phyloP scores from a whole-genome alignment of 768 basidiomycete genomes.

The Suillus clintonianus region DNA sequence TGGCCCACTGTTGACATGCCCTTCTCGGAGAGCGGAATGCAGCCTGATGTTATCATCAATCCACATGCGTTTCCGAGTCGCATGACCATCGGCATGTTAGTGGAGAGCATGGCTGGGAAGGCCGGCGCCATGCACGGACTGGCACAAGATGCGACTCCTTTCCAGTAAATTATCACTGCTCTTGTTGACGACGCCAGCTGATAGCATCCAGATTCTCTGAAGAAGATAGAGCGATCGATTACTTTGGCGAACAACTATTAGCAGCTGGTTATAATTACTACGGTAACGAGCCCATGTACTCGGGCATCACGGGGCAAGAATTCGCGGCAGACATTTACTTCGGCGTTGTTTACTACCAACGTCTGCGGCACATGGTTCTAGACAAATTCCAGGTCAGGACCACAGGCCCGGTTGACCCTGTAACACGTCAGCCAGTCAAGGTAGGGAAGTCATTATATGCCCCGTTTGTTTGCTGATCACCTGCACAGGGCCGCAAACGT shows the following conservation, averaged over 20 bases:
- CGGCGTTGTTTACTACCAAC: constrained; percentile 98
- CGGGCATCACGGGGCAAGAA: constrained; percentile 97
- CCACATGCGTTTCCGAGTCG: constrained; percentile 99
- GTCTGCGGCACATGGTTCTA: constrained; percentile 97
- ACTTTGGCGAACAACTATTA: constrained; percentile 93
- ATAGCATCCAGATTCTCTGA: constrained; percentile 76
- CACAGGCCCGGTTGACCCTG: constrained; percentile 93
- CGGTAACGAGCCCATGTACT: constrained; percentile 99
- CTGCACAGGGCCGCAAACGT: constrained; percentile 86
- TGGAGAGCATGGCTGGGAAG: constrained; percentile 99
- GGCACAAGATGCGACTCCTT: constrained; percentile 98
- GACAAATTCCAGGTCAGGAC: constrained; percentile 99
- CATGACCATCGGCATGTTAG: constrained; percentile 99
- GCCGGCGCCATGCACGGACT: constrained; percentile 98
- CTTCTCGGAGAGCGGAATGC: constrained; percentile 97
- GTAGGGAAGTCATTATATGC: constrained; percentile 40
- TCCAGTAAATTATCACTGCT: constrained; percentile 64
- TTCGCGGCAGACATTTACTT: constrained; percentile 99
- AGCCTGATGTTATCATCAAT: constrained; percentile 99
- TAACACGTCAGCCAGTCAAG: constrained; percentile 97
- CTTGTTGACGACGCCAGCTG: constrained; percentile 8
- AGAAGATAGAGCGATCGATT: constrained; percentile 94
- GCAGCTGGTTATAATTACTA: constrained; percentile 98
- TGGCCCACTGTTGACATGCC: constrained; percentile 99
- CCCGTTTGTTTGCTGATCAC: constrained; percentile 1